Percentiles rank a stretch among this genome's conserved stretches.
Conservation (phyloP, 169 alveolate species). For the Fabrea salina region DNA sequence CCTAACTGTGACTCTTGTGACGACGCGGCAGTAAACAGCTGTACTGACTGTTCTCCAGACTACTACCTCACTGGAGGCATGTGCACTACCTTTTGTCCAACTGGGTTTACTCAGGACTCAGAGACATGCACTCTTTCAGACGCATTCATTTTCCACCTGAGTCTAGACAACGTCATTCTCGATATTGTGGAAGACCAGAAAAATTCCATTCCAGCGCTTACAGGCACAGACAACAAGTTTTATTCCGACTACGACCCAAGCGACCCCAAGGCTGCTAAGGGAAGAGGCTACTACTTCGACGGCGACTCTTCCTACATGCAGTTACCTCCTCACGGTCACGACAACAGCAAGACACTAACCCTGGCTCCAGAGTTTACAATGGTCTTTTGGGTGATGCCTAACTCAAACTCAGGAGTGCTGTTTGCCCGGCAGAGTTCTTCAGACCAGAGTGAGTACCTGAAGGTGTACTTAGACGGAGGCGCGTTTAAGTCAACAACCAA, state of each 20-base stretch:
- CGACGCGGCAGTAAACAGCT: too few relatives aligned
- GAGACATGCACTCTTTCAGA: not conserved
- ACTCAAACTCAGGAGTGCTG: too few relatives aligned
- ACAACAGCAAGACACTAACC: not conserved
- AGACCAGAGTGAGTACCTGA: too few relatives aligned
- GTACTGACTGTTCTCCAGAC: not conserved
- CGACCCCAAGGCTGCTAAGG: slow-evolving; percentile 15
- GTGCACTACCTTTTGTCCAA: not conserved
- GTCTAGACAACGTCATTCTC: too few relatives aligned
- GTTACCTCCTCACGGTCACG: not conserved
- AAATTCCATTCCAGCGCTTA: not conserved
- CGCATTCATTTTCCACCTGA: too few relatives aligned
- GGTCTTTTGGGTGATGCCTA: not conserved
- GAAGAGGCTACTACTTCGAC: slow-evolving; percentile 12
- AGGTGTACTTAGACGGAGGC: too few relatives aligned
- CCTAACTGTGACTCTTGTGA: too few relatives aligned
- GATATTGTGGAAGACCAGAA: too few relatives aligned
- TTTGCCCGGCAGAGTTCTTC: too few relatives aligned
- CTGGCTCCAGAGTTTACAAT: not conserved
- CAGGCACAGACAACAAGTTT: not conserved
- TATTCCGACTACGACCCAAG: slow-evolving; percentile 16
- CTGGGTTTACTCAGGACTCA: not conserved
- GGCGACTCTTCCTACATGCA: not conserved
- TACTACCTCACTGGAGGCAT: not conserved
- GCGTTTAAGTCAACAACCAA: too few relatives aligned